Base-by-base conservation (phyloP, 352 stramenopile genomes). In the Blastocystis sp. region DNA sequence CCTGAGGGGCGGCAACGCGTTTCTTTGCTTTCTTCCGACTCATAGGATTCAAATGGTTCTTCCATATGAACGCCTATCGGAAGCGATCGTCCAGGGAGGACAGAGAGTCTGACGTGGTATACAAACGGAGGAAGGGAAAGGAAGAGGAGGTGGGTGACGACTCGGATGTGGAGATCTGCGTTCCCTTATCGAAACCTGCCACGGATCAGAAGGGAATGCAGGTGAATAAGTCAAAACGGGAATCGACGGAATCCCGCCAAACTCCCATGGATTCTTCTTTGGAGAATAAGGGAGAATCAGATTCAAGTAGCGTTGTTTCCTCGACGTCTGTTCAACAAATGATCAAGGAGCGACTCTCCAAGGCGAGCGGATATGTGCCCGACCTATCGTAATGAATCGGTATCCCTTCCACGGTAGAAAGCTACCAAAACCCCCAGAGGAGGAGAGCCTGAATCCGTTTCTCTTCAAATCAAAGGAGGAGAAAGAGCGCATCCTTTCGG, bases 381-480 rank as follows among this genome's bases (percentile, higher is more conserved):
- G 69, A 81, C 27, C 38, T 64, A n/a, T 81, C 69, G 69, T 81
- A 40, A 4, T 11, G n/a, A 3, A 38, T 61, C 63, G 8, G 9
- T 38, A 48, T 14, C 21, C 27, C 38, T 27, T 81, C 6, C 40
- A 4, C 1, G 16, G 4, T 65, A 81, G 69, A 64, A 81, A 64
- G n/a, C 51, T 81, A 6, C 69, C 69, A 24, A 81, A 81, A 63
- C 69, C 69, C 18, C 69, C 69, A 7, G 69, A 81, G 29, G 69
- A 81, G 42, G 49, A 59, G 0, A 63, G 54, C 42, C 9, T 65
- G 0, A 42, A 63, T 27, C 49, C 69, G 0, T 24, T 49, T 9
- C 49, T 40, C 0, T 18, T 44, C 27, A 81, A 48, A 32, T 38
- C 27, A n/a, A 40, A 64, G 42, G 29, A 40, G 34, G 46, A 61